Evolutionary conservation across 495 filamentous ascomycete species (phyloP).

Genomic region (Penicillium waksmanii): DNA sequence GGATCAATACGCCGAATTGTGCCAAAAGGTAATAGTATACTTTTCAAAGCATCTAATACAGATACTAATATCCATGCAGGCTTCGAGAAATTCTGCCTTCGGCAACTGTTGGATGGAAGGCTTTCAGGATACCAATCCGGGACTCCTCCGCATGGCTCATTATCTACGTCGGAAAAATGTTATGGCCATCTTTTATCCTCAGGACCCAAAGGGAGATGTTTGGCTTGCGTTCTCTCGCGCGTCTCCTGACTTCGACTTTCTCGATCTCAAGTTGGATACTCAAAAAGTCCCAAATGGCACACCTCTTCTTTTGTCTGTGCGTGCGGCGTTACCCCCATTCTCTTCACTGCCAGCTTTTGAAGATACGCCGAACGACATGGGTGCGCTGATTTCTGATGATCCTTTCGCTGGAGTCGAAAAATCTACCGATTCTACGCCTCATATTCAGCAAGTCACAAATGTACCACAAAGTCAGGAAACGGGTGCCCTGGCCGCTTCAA

Average conservation of each 20-base stretch:
- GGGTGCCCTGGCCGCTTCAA: neutral
- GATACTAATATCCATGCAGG: slow-evolving; percentile 5
- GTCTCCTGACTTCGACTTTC: slow-evolving; percentile 29
- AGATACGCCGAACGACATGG: neutral
- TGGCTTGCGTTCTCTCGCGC: slow-evolving; percentile 36
- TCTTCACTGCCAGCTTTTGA: neutral
- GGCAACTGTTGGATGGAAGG: slow-evolving; percentile 43
- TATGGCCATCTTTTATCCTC: slow-evolving; percentile 32
- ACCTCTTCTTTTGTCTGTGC: slow-evolving; percentile 32
- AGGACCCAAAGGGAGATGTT: slow-evolving; percentile 9
- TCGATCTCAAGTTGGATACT: slow-evolving; percentile 15
- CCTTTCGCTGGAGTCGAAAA: neutral
- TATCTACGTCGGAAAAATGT: slow-evolving; percentile 27
- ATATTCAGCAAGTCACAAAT: neutral
- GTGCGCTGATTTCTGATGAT: neutral
- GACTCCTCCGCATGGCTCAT: slow-evolving; percentile 32
- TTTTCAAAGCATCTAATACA: neutral
- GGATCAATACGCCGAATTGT: slow-evolving; percentile 36
- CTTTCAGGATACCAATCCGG: slow-evolving; percentile 36
- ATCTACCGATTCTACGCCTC: neutral
- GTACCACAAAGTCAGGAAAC: neutral
- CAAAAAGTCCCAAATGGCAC: slow-evolving; percentile 11
- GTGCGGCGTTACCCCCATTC: slow-evolving; percentile 14
- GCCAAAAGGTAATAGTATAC: slow-evolving; percentile 34
- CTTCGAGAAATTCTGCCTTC: slow-evolving; percentile 6